Base-by-base conservation (phyloP, 306 rosid species). In the Herpetospermum pedunculosum region DNA sequence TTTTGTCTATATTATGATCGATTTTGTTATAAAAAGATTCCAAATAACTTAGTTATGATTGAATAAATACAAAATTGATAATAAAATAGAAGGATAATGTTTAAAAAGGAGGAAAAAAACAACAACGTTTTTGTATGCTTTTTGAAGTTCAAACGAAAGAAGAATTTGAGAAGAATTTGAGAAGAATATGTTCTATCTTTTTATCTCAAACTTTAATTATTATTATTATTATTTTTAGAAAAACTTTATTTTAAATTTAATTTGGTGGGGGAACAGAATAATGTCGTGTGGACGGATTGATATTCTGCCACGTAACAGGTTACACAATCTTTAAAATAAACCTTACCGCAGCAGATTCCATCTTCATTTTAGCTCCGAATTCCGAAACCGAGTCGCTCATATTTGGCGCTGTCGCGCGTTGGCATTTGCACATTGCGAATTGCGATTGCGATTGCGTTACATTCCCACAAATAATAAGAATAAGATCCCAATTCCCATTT, bases 361-460 rank as follows among this genome's bases (percentile, higher is more conserved):
- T 5, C 46, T 48, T 47, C 37, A 2, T 72, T 72, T 72, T 72
- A 16, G 38, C 73, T 69, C 40, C 41, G 23, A 28, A 69, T 47
- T 28, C 26, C 13, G 23, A 46, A 8, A 30, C 67, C 21, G 38
- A 30, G 65, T 28, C 65, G 65, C 62, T 47, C 9, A 8, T 57
- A 12, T 40, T 28, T 58, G 19, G 35, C 53, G 73, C 16, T 62
- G 44, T 35, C 70, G 46, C 28, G 70, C 70, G 70, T 64, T 40
- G 16, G 25, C 67, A 7, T 57, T 15, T 9, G 64, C 37, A 59
- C 21, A 28, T 30, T 32, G 23, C 12, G 12, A n/a, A n/a, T 64
- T 67, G 72, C 73, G 73, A n/a, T n/a, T n/a, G 23, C 12, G 12
- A n/a, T 64, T 67, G 72, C 73, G 73, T 68, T 68, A 62, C 26